Conservation (phyloP, 2,329 filamentous ascomycete species). For the Cordyceps farinosa region DNA sequence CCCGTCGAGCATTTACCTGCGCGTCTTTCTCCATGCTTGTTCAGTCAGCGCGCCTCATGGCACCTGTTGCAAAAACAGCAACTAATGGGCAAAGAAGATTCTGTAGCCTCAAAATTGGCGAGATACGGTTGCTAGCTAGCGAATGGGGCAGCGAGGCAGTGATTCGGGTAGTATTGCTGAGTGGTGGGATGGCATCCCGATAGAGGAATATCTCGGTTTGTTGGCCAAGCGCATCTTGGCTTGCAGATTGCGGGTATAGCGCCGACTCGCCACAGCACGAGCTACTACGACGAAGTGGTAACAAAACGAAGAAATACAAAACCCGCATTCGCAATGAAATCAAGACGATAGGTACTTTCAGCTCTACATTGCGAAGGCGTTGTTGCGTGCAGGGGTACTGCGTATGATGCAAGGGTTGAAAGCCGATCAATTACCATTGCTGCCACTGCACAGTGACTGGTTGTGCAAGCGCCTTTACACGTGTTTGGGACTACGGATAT, state of each 20-base stretch:
- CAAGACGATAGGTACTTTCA: background rate
- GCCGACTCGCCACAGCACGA: background rate
- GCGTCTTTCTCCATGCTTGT: constrained; percentile 37
- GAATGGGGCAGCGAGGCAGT: background rate
- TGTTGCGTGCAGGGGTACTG: background rate
- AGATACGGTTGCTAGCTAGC: background rate
- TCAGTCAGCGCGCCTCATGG: constrained; percentile 8
- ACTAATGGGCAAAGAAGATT: background rate
- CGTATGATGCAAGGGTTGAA: background rate
- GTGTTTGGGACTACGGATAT: background rate
- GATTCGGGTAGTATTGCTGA: background rate
- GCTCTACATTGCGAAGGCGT: background rate
- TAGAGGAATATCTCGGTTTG: constrained; percentile 18
- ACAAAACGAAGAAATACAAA: background rate
- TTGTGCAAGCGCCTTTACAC: background rate
- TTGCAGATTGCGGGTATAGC: background rate
- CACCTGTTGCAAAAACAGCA: constrained; percentile 2
- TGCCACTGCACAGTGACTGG: background rate
- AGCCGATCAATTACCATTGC: background rate
- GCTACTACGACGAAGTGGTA: background rate
- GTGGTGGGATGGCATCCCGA: constrained; percentile 10
- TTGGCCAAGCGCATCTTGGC: background rate
- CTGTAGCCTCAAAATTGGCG: background rate
- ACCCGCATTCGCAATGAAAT: background rate
- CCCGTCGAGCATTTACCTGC: constrained; percentile 27